Base-by-base conservation (phyloP, 1,284 basidiomycete species). In the Filobasidium uniguttulatum region DNA sequence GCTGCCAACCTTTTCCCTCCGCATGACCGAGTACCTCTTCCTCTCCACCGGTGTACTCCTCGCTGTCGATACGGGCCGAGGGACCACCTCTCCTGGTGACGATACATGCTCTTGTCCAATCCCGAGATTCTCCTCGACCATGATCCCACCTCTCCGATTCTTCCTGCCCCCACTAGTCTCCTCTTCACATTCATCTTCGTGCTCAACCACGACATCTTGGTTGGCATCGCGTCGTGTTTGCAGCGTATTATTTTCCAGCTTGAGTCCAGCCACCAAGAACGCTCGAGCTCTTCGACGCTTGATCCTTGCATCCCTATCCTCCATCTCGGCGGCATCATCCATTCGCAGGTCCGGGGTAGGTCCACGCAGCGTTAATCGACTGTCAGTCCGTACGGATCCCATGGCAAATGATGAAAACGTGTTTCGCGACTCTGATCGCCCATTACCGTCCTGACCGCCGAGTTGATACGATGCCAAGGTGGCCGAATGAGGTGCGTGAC, bases 181-280 rank as follows among this genome's bases (percentile, higher is more conserved):
- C 30, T 19, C 19, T 10, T 30, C 30, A 17, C 37, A 26, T 3
- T 35, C 35, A 6, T 34, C 26, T 10, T 22, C 25, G 15, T 50
- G 33, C 26, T 48, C 51, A 6, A 22, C 28, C 25, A 22, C 41
- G 2, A 46, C 36, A 7, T 50, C 33, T 23, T 30, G 37, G 23
- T 19, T 22, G 20, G 8, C 17, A 5, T 12, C 9, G 23, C 12
- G 23, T 19, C 15, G 8, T 8, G 30, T 17, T 8, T 17, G 19
- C 19, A 41, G 5, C 29, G 26, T 48, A 20, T 20, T 38, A 20
- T 54, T 38, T 26, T 55, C 54, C 26, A 55, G 50, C 31, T 55
- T 55, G 25, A 55, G 41, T 9, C 54, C 54, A 15, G 54, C 54
- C 8, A 55, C 50, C 25, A 55, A 46, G 50, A 52, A 55, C 14